Evolutionary conservation across 2,329 filamentous ascomycete genomes (phyloP).

Genomic region (Lecanoromycetidae sp.): DNA sequence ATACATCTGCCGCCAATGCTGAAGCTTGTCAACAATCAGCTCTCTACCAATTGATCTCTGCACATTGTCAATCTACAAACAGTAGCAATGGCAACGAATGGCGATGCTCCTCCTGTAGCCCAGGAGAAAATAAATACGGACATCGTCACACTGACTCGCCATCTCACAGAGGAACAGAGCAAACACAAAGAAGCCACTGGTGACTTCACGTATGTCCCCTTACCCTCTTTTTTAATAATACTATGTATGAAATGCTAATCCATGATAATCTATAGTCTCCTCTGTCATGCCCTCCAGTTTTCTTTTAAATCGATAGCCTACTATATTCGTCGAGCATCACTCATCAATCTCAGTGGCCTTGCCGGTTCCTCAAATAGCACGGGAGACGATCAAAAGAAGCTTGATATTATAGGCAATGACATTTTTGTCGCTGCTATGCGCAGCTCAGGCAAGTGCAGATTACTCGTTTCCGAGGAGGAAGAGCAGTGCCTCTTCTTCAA

Average conservation of each 20-base stretch:
- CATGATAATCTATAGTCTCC: constrained; percentile 49
- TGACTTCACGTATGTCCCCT: constrained; percentile 76
- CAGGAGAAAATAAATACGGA: constrained; percentile 83
- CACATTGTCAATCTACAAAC: constrained; percentile 21
- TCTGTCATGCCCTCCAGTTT: constrained; percentile 97
- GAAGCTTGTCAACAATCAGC: background rate
- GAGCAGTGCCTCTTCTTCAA: constrained; percentile 83
- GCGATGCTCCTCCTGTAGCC: constrained; percentile 41
- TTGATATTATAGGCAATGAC: constrained; percentile 97
- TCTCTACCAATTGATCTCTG: constrained; percentile 25
- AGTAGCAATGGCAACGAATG: constrained; percentile 30
- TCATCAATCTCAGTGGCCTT: constrained; percentile 91
- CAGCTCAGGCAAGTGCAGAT: constrained; percentile 76
- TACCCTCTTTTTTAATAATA: background rate
- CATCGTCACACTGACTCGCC: constrained; percentile 89
- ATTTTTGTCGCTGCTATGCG: constrained; percentile 93
- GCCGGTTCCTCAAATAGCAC: constrained; percentile 91
- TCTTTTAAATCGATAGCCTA: constrained; percentile 99
- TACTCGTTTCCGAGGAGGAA: constrained; percentile 96
- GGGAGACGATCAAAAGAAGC: constrained; percentile 98
- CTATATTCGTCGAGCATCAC: constrained; percentile 90
- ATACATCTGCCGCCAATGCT: constrained; percentile 3
- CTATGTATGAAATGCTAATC: background rate
- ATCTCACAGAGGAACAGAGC: constrained; percentile 87
- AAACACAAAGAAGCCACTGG: constrained; percentile 92